These are phyloP conservation scores for Balansia obtecta DNA, from an alignment of 2,329 filamentous ascomycete species.

Conservation along the genomic window DNA sequence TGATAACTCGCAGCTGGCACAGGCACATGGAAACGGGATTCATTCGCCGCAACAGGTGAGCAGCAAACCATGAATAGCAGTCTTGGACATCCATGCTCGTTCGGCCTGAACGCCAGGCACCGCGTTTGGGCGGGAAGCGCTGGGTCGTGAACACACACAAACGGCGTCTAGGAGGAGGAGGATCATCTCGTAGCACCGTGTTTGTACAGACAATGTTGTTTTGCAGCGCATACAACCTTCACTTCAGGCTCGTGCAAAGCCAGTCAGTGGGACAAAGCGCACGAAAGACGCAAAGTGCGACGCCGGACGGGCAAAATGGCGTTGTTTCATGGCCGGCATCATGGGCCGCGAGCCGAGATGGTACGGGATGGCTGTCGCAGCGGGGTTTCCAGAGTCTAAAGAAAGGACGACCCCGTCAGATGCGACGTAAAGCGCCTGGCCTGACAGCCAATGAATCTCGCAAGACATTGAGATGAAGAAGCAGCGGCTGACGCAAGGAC, in stretches of 20 bases:
- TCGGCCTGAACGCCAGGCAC: background rate
- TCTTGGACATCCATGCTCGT: background rate
- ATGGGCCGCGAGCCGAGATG: background rate
- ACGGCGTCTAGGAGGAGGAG: background rate
- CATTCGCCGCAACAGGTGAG: background rate
- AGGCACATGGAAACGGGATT: background rate
- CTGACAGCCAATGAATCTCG: background rate
- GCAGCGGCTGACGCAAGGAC: background rate
- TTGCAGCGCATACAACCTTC: background rate
- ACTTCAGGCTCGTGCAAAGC: background rate
- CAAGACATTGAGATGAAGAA: background rate
- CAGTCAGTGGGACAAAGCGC: background rate
- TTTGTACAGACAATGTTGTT: background rate
- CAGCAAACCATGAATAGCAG: slow-evolving; percentile 1
- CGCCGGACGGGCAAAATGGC: background rate
- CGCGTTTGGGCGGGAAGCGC: slow-evolving; percentile 1
- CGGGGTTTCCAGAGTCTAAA: no score
- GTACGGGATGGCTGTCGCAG: no score
- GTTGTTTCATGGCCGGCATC: slow-evolving; percentile 4
- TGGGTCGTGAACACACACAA: background rate
- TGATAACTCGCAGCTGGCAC: background rate
- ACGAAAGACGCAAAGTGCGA: background rate
- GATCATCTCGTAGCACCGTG: background rate
- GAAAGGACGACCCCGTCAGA: no score
- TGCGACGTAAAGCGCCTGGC: background rate